Percentiles rank a stretch among this genome's conserved stretches.
Evolutionary conservation across 1,284 basidiomycete genomes (phyloP).

Genomic region (Puccinia horiana): DNA sequence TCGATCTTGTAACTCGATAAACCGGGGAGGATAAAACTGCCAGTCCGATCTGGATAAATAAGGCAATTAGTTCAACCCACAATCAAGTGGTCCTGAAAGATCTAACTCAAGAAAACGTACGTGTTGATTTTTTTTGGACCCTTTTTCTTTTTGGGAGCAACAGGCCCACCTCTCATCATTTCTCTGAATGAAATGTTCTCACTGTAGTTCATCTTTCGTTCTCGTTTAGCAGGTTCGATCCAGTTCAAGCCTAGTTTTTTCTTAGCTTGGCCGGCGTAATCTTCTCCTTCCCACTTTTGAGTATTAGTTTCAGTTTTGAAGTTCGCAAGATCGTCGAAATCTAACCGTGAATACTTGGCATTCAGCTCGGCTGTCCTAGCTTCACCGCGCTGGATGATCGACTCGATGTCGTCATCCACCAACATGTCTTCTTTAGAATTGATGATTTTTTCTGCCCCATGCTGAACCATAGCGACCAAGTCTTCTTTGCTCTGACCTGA

Average conservation of each 20-base stretch:
- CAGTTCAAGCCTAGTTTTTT: slow-evolving; percentile 76
- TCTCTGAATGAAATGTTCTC: slow-evolving; percentile 77
- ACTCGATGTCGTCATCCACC: slow-evolving; percentile 91
- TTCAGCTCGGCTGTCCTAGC: slow-evolving; percentile 84
- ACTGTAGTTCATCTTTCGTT: slow-evolving; percentile 92
- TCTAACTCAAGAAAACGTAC: not conserved
- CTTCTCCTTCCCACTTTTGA: slow-evolving; percentile 89
- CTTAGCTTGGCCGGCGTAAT: slow-evolving; percentile 69
- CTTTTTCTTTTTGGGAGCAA: slow-evolving; percentile 74
- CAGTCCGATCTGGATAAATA: slow-evolving; percentile 75
- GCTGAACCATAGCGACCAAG: slow-evolving; percentile 95
- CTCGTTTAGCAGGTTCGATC: slow-evolving; percentile 90
- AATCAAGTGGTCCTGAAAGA: not conserved
- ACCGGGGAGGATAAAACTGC: slow-evolving; percentile 87
- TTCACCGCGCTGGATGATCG: slow-evolving; percentile 87
- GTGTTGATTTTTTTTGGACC: slow-evolving; percentile 69
- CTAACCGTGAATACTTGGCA: slow-evolving; percentile 87
- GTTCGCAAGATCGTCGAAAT: slow-evolving; percentile 91
- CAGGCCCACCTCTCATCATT: slow-evolving; percentile 71
- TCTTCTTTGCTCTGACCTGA: slow-evolving; percentile 84
- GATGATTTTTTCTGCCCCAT: slow-evolving; percentile 96
- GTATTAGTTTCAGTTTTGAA: slow-evolving; percentile 81
- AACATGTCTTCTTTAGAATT: slow-evolving; percentile 69
- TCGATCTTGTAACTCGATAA: slow-evolving; percentile 81
- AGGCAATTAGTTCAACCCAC: not conserved